phyloP scores from a whole-genome alignment of 768 basidiomycete genomes.

The Royoungia palumana region DNA sequence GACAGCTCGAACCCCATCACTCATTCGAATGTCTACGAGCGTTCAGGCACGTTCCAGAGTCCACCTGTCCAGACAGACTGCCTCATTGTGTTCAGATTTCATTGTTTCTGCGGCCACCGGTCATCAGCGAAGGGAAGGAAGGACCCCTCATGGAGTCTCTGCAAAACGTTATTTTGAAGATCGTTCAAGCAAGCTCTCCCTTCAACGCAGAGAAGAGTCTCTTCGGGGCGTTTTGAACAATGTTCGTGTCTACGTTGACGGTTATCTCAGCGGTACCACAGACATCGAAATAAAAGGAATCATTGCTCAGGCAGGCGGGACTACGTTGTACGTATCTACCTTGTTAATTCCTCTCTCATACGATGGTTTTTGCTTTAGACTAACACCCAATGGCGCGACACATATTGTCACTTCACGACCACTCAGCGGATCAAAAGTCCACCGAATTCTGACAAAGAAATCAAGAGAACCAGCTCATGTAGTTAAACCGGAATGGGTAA shows the following conservation, averaged over 20 bases:
- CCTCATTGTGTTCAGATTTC: slow-evolving; percentile 40
- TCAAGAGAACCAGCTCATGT: slow-evolving; percentile 50
- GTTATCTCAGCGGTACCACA: slow-evolving; percentile 66
- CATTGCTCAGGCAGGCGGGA: slow-evolving; percentile 64
- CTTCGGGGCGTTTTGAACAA: slow-evolving; percentile 34
- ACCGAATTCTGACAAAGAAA: slow-evolving; percentile 55
- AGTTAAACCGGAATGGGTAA: slow-evolving; percentile 74
- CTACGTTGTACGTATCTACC: slow-evolving; percentile 47
- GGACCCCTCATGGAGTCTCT: slow-evolving; percentile 21
- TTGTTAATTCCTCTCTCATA: no score
- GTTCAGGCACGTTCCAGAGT: slow-evolving; percentile 46
- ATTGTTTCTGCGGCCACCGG: slow-evolving; percentile 64
- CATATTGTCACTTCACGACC: slow-evolving; percentile 76
- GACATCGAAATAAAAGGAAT: slow-evolving; percentile 77
- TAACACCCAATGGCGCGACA: slow-evolving; percentile 59
- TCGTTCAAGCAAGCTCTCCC: slow-evolving; percentile 45
- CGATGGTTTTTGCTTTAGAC: slow-evolving; percentile 33
- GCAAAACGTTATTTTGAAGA: slow-evolving; percentile 39
- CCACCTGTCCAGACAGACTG: not conserved
- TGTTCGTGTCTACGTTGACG: slow-evolving; percentile 66
- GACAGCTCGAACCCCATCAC: slow-evolving; percentile 77
- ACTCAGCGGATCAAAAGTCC: slow-evolving; percentile 68
- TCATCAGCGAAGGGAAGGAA: slow-evolving; percentile 60
- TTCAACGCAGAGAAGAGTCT: slow-evolving; percentile 21
- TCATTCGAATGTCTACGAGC: slow-evolving; percentile 59